Conservation (phyloP, 2,329 filamentous ascomycete genomes). For the Aspergillus fijiensis region DNA sequence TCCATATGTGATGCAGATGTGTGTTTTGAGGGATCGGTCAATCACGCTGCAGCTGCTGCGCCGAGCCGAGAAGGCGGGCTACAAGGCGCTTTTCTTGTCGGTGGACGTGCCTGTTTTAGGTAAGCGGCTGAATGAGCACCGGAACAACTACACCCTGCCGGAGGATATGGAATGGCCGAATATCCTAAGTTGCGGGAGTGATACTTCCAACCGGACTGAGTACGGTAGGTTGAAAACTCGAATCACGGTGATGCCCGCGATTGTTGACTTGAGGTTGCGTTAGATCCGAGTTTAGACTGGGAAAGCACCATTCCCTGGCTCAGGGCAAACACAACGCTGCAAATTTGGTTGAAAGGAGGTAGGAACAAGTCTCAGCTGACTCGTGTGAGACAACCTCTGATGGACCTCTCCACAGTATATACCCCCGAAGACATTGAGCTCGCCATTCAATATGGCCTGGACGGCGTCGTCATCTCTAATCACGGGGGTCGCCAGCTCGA, state of each 20-base stretch:
- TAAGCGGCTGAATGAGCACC: slow-evolving; percentile 53
- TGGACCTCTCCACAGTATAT: slow-evolving; percentile 16
- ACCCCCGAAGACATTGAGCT: slow-evolving; percentile 38
- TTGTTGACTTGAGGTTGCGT: neutral
- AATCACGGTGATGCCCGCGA: neutral
- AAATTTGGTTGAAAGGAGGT: slow-evolving; percentile 38
- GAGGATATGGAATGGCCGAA: slow-evolving; percentile 47
- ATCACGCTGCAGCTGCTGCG: slow-evolving; percentile 44
- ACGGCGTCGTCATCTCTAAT: slow-evolving; percentile 41
- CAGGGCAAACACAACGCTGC: slow-evolving; percentile 48
- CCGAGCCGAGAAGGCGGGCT: slow-evolving; percentile 49
- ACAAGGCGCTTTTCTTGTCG: slow-evolving; percentile 56
- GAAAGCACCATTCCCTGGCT: slow-evolving; percentile 52
- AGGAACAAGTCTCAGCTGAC: neutral
- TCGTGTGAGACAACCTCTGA: neutral
- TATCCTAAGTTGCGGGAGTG: slow-evolving; percentile 32
- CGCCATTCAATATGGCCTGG: slow-evolving; percentile 35
- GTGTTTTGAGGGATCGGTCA: slow-evolving; percentile 51
- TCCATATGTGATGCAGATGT: slow-evolving; percentile 57
- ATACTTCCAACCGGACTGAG: slow-evolving; percentile 26
- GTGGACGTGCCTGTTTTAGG: slow-evolving; percentile 57
- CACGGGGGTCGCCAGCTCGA: slow-evolving; percentile 43
- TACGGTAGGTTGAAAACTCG: slow-evolving; percentile 23
- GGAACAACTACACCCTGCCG: slow-evolving; percentile 53
- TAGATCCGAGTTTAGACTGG: slow-evolving; percentile 50